Conservation (phyloP, 768 basidiomycete species). For the Termitomyces sp. region DNA sequence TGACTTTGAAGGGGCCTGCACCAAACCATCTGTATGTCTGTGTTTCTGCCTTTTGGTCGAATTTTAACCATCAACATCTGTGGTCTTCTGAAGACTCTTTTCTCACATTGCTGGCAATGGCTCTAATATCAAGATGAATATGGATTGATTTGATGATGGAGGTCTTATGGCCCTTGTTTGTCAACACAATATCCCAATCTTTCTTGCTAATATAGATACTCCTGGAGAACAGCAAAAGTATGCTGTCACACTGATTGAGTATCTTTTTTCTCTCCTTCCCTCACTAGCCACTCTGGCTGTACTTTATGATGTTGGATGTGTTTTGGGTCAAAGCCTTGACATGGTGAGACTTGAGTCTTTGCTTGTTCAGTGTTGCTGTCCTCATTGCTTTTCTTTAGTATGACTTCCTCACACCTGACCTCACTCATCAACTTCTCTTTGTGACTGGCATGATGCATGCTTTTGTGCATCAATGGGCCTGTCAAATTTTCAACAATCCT, state of each 20-base stretch:
- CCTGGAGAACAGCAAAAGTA: slow-evolving; percentile 37
- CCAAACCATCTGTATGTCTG: too few relatives aligned
- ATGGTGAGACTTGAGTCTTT: too few relatives aligned
- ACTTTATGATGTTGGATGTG: slow-evolving; percentile 33
- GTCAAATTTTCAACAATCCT: slow-evolving; percentile 29
- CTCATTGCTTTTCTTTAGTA: too few relatives aligned
- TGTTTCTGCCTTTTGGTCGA: too few relatives aligned
- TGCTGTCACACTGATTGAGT: slow-evolving; percentile 27
- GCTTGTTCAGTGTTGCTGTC: too few relatives aligned
- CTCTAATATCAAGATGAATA: slow-evolving; percentile 2
- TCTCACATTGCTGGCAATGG: not conserved
- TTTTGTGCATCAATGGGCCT: slow-evolving; percentile 24
- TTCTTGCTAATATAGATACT: slow-evolving; percentile 32
- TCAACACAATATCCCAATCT: slow-evolving; percentile 30
- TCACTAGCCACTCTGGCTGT: slow-evolving; percentile 18
- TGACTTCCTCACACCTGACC: slow-evolving; percentile 17
- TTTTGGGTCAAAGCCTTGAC: slow-evolving; percentile 25
- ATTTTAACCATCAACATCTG: too few relatives aligned
- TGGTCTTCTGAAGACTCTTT: too few relatives aligned
- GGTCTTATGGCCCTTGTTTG: slow-evolving; percentile 36
- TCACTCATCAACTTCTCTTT: slow-evolving; percentile 10
- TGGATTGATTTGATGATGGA: not conserved
- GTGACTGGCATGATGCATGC: slow-evolving; percentile 35
- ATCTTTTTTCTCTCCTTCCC: slow-evolving; percentile 26
- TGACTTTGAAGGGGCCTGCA: too few relatives aligned